phyloP scores from a whole-genome alignment of 148 eudicot species.

The Rhododendron ovatum region DNA sequence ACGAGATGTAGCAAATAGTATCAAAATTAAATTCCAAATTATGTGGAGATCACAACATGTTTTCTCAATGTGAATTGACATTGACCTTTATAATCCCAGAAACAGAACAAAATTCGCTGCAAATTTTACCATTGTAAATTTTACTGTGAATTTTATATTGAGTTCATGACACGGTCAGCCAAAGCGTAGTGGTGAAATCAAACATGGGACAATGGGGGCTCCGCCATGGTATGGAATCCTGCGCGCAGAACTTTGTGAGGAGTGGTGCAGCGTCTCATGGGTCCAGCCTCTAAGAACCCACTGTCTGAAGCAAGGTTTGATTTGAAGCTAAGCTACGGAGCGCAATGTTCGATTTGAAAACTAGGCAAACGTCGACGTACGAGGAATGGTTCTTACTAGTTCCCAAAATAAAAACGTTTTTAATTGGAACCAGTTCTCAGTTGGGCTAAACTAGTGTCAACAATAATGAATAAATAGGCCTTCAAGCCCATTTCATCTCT shows the following conservation, averaged over 20 bases:
- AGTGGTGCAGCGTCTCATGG: not conserved
- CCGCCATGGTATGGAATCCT: not conserved
- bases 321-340: not conserved
- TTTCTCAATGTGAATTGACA: not conserved
- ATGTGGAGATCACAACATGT: not conserved
- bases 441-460: not conserved
- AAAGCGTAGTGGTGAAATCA: not conserved
- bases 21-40: not conserved
- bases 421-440: not conserved
- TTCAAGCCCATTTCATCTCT: not conserved
- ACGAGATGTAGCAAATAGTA: not conserved
- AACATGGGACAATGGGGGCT: not conserved
- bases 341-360: not conserved
- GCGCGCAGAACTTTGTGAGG: no score
- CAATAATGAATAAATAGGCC: not conserved
- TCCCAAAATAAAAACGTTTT: not conserved
- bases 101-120: not conserved
- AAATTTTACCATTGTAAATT: no score
- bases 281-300: not conserved
- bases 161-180: not conserved
- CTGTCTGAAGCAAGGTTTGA: not conserved
- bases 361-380: no score
- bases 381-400: not conserved
- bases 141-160: not conserved
- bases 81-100: not conserved